phyloP scores from a whole-genome alignment of 2,329 filamentous ascomycete genomes.

The Cordyceps javanica region DNA sequence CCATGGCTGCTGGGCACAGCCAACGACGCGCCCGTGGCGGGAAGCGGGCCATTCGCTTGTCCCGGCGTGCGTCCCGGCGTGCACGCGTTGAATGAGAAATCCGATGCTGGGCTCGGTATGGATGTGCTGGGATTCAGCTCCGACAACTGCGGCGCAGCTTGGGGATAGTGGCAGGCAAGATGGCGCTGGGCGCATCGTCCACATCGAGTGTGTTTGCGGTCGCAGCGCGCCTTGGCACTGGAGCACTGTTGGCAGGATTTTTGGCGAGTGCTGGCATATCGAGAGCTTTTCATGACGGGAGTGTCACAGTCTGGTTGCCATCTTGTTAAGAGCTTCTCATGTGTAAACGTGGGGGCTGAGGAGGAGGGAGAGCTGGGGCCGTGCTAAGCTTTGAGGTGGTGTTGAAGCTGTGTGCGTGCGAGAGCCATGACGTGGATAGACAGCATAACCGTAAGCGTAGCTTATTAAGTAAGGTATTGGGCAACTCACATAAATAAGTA shows the following conservation, averaged over 20 bases:
- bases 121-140: background rate
- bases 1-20: background rate
- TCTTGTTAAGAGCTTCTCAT: too few relatives aligned
- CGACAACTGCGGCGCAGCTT: background rate
- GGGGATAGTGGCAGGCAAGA: background rate
- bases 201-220: background rate
- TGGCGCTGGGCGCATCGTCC: background rate
- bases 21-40: background rate
- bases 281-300: background rate
- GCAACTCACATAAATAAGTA: too few relatives aligned
- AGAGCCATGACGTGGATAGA: too few relatives aligned
- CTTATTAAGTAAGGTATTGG: too few relatives aligned
- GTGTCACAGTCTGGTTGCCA: background rate
- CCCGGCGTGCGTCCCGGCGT: background rate
- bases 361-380: too few relatives aligned
- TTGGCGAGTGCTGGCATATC: constrained; percentile 5
- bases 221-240: constrained; percentile 1
- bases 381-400: too few relatives aligned
- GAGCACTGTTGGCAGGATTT: constrained; percentile 6
- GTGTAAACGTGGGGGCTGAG: too few relatives aligned
- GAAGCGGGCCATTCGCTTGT: too few relatives aligned
- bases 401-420: too few relatives aligned
- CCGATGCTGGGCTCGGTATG: background rate
- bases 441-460: too few relatives aligned
- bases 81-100: background rate